Percentiles rank a stretch among this genome's conserved stretches.
phyloP scores from a whole-genome alignment of 2,329 filamentous ascomycete species.

The Conoideocrella luteorostrata region DNA sequence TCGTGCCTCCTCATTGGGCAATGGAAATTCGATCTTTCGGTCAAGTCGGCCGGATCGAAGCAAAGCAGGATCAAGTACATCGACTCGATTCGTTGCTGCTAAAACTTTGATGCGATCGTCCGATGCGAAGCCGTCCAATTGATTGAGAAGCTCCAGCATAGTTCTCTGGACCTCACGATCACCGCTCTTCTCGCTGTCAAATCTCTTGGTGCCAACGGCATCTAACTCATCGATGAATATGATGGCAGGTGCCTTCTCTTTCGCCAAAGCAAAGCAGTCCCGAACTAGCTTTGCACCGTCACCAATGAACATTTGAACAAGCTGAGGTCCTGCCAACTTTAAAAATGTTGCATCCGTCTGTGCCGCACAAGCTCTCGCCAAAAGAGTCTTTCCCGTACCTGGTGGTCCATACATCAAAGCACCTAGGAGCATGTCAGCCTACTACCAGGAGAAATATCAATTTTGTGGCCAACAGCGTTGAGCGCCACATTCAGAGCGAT shows the following conservation, averaged over 20 bases:
- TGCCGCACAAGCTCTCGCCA: constrained; percentile 91
- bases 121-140: constrained; percentile 95
- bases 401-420: constrained; percentile 96
- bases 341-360: constrained; percentile 98
- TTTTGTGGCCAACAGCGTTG: too few relatives aligned
- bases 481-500: too few relatives aligned
- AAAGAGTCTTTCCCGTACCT: constrained; percentile 83
- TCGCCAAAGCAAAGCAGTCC: constrained; percentile 94
- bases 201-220: constrained; percentile 97
- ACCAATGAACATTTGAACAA: constrained; percentile 99
- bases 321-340: constrained; percentile 93
- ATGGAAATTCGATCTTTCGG: constrained; percentile 95
- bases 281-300: constrained; percentile 96
- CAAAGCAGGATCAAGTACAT: constrained; percentile 86
- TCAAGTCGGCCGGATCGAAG: constrained; percentile 89
- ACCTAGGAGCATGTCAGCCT: constrained; percentile 58
- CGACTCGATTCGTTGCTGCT: constrained; percentile 88
- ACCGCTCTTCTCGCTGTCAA: constrained; percentile 96
- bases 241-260: constrained; percentile 97
- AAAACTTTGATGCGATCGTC: constrained; percentile 96
- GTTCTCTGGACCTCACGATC: constrained; percentile 97
- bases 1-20: constrained; percentile 95
- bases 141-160: constrained; percentile 97
- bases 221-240: constrained; percentile 99
- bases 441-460: too few relatives aligned